Percentiles rank a stretch among this genome's conserved stretches.
Evolutionary conservation across 2,329 filamentous ascomycete genomes (phyloP).

Genomic region (Apiospora aurea): DNA sequence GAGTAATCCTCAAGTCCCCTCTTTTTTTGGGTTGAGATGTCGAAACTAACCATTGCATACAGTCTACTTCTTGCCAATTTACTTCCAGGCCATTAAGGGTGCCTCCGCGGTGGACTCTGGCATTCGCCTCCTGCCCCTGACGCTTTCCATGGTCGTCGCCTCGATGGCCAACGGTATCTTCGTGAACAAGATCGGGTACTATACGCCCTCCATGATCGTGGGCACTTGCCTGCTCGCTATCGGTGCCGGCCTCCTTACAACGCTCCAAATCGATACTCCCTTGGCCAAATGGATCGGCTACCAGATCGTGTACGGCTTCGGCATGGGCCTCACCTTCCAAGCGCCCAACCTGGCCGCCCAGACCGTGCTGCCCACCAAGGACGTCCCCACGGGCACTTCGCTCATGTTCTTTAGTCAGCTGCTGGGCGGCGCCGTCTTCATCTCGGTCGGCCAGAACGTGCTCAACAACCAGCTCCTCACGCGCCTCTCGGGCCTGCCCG

Average conservation of each 20-base stretch:
- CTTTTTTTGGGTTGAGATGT: slow-evolving; percentile 8
- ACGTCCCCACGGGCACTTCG: slow-evolving; percentile 51
- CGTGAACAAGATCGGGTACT: slow-evolving; percentile 50
- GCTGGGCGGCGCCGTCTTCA: slow-evolving; percentile 54
- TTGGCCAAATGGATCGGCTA: slow-evolving; percentile 47
- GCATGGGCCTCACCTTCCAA: slow-evolving; percentile 53
- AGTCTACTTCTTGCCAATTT: slow-evolving; percentile 57
- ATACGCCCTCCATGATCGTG: slow-evolving; percentile 51
- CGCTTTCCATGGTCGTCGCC: slow-evolving; percentile 50
- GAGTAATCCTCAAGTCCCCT: slow-evolving; percentile 11
- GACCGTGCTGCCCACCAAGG: slow-evolving; percentile 49
- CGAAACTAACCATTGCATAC: slow-evolving; percentile 24
- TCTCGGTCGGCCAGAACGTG: slow-evolving; percentile 54
- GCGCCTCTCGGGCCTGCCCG: slow-evolving; percentile 42
- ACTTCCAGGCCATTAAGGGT: slow-evolving; percentile 56
- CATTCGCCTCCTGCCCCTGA: slow-evolving; percentile 50
- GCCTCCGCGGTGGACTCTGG: slow-evolving; percentile 50
- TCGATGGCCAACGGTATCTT: slow-evolving; percentile 49
- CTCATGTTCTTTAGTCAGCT: slow-evolving; percentile 55
- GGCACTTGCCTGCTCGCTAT: slow-evolving; percentile 47
- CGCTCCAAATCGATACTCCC: slow-evolving; percentile 45
- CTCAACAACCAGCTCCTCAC: slow-evolving; percentile 49
- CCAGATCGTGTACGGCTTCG: slow-evolving; percentile 53
- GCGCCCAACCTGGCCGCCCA: slow-evolving; percentile 55
- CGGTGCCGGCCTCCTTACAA: slow-evolving; percentile 52